Evolutionary conservation across 2,329 filamentous ascomycete genomes (phyloP).

Genomic region (Colletotrichum cereale): DNA sequence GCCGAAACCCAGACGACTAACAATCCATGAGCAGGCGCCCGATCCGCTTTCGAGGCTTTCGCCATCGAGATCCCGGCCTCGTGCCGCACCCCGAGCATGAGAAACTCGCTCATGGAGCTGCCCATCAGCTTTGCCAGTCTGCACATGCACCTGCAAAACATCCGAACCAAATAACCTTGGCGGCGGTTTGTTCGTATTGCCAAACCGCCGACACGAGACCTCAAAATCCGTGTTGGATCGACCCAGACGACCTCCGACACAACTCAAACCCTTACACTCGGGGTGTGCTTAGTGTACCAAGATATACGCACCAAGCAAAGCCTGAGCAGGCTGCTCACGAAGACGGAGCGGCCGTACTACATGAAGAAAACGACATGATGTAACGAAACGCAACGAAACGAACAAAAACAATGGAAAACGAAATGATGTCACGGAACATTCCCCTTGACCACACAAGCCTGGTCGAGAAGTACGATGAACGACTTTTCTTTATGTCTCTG

Average conservation of each 20-base stretch:
- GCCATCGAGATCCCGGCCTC: conserved; percentile 33
- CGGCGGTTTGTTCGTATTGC: conserved; percentile 26
- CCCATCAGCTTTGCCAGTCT: conserved; percentile 38
- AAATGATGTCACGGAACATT: conserved; percentile 22
- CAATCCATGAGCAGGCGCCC: background rate
- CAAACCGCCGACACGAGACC: conserved; percentile 39
- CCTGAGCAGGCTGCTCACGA: conserved; percentile 4
- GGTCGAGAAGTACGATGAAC: conserved; percentile 36
- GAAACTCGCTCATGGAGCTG: conserved; percentile 25
- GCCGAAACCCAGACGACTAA: background rate
- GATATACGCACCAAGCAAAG: conserved; percentile 19
- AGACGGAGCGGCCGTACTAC: background rate
- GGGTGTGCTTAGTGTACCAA: conserved; percentile 29
- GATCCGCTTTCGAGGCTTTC: conserved; percentile 26
- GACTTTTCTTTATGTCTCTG: conserved; percentile 31
- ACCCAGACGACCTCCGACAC: conserved; percentile 28
- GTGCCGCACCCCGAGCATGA: conserved; percentile 22
- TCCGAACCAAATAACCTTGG: conserved; percentile 37
- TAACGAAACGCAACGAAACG: conserved; percentile 13
- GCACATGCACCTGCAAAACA: conserved; percentile 35
- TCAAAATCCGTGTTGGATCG: conserved; percentile 31
- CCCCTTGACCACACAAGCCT: conserved; percentile 2
- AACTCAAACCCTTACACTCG: conserved; percentile 8
- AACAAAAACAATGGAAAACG: conserved; percentile 22
- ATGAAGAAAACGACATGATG: conserved; percentile 16